Evolutionary conservation across 164 flowering plant genomes (phyloP).

Genomic region (Magnolia kwangsiensis): DNA sequence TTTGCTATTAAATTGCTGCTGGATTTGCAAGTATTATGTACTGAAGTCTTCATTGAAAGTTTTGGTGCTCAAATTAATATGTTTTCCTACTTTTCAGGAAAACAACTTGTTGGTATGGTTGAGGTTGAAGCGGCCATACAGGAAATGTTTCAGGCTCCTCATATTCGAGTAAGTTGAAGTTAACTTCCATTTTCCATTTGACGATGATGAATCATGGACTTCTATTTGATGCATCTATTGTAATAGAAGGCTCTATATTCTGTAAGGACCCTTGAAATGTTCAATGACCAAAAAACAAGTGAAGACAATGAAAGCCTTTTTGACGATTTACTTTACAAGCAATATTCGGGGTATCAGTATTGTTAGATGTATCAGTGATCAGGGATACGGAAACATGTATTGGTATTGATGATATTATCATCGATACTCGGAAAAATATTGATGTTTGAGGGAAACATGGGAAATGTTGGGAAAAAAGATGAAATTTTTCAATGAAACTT

Average conservation of each 20-base stretch:
- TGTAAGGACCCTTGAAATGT: background rate
- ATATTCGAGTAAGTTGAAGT: slow-evolving; percentile 63
- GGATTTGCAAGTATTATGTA: background rate
- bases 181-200: background rate
- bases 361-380: too few species aligned
- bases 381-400: too few species aligned
- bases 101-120: slow-evolving; percentile 62
- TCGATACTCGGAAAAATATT: too few species aligned
- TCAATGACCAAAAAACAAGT: background rate
- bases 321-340: background rate
- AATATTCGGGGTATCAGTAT: too few species aligned
- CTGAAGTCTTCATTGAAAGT: slow-evolving; percentile 1
- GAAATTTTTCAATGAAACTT: too few species aligned
- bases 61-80: background rate
- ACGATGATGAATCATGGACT: background rate
- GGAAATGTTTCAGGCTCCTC: slow-evolving; percentile 99
- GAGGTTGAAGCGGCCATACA: slow-evolving; percentile 94
- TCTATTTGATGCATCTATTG: background rate
- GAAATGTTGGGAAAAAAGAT: too few species aligned
- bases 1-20: background rate
- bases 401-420: too few species aligned
- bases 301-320: background rate
- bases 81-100: slow-evolving; percentile 37
- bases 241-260: background rate
- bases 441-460: too few species aligned